Evolutionary conservation across 768 basidiomycete species (phyloP).

Genomic region (Coprinopsis sp.): DNA sequence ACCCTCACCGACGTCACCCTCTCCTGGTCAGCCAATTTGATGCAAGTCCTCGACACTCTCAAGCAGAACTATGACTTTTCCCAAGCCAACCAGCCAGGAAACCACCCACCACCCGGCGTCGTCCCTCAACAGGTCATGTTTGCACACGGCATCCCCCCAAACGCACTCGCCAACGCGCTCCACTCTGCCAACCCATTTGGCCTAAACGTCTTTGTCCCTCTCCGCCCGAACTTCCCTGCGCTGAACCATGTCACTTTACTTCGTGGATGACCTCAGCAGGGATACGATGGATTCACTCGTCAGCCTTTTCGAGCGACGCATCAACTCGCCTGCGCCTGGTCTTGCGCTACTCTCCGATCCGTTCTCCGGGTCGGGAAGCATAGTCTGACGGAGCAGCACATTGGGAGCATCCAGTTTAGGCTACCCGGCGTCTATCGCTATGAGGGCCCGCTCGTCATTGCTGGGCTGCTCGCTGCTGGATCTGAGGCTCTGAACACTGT

Average conservation of each 20-base stretch:
- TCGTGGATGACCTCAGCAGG: constrained; percentile 18
- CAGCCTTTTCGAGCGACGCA: constrained; percentile 17
- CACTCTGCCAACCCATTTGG: constrained; percentile 1
- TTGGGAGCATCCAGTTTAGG: constrained; percentile 17
- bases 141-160: constrained; percentile 14
- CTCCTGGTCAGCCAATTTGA: constrained; percentile 12
- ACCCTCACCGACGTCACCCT: constrained; percentile 12
- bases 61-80: not conserved
- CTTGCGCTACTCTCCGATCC: constrained; percentile 9
- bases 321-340: constrained; percentile 10
- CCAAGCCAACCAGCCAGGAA: not conserved
- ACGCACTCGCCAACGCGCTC: constrained; percentile 12
- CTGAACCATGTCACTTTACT: constrained; percentile 2
- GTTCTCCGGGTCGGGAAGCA: constrained; percentile 20
- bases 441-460: constrained; percentile 23
- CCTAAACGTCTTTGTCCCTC: not conserved
- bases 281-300: constrained; percentile 25
- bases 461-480: constrained; percentile 14
- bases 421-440: constrained; percentile 22
- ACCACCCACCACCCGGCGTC: constrained; percentile 4
- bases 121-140: constrained; percentile 14
- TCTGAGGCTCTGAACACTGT: not conserved
- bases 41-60: constrained; percentile 4
- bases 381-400: constrained; percentile 24
- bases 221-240: not conserved